A percentile compares a stretch with the other conserved stretches of the same genome.
phyloP scores from a whole-genome alignment of 371 early-diverging fungal species.

The Saksenaea vasiformis region DNA sequence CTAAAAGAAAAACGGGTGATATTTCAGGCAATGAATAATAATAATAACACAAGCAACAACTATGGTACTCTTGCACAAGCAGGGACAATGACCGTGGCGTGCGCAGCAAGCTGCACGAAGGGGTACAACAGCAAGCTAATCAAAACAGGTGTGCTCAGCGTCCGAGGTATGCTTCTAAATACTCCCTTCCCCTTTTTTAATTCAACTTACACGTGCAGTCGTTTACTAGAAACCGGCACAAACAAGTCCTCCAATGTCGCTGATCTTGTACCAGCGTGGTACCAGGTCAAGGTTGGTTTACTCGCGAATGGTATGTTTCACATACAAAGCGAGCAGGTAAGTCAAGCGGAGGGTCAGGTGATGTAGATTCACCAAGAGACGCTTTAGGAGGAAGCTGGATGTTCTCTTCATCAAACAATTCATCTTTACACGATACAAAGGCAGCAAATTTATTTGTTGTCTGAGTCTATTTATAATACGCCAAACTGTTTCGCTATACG shows the following conservation, averaged over 20 bases:
- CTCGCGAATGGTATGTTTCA: conserved; percentile 7
- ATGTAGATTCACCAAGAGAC: not conserved
- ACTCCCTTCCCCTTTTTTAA: not conserved
- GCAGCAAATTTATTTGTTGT: conserved; percentile 45
- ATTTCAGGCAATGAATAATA: not conserved
- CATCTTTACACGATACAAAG: conserved; percentile 25
- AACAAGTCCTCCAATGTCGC: not conserved
- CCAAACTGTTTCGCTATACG: conserved; percentile 58
- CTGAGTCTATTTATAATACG: conserved; percentile 54
- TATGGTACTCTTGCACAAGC: not conserved
- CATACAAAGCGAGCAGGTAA: conserved; percentile 2
- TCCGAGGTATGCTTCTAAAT: not conserved
- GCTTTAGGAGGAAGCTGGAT: not conserved
- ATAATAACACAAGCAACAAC: not conserved
- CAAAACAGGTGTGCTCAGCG: not conserved
- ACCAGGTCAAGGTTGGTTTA: not conserved
- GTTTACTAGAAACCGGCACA: not conserved
- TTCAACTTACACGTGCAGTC: not conserved
- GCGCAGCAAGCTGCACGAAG: not conserved
- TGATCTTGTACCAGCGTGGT: not conserved
- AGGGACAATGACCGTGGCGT: not conserved
- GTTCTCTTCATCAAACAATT: conserved; percentile 20
- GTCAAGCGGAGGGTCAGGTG: conserved; percentile 9
- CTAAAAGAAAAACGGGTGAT: not conserved
- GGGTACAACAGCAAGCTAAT: not conserved